phyloP scores from a whole-genome alignment of 495 filamentous ascomycete species.

The Podospora appendiculata region DNA sequence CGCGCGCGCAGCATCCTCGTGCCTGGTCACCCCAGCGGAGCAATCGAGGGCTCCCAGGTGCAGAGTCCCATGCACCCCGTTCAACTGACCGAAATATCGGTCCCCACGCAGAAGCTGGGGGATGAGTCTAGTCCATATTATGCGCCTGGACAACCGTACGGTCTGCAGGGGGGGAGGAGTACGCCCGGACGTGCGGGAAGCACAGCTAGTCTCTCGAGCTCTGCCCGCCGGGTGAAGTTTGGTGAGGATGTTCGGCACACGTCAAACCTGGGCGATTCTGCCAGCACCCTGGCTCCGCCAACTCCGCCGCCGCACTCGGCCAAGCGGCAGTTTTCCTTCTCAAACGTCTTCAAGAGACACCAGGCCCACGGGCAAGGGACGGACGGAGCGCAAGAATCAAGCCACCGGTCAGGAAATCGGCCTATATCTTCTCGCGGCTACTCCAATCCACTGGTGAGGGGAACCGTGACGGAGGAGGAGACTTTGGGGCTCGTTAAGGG shows the following conservation, averaged over 20 bases:
- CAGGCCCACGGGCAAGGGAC: constrained; percentile 28
- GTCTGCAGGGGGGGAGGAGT: constrained; percentile 5
- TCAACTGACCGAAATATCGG: constrained; percentile 50
- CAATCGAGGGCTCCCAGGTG: constrained; percentile 14
- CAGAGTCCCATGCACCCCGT: constrained; percentile 50
- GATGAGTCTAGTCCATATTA: constrained; percentile 32
- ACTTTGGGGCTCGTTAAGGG: constrained; percentile 78
- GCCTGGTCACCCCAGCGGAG: constrained; percentile 32
- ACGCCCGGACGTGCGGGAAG: constrained; percentile 33
- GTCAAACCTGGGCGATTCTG: constrained; percentile 14
- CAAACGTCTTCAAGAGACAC: constrained; percentile 60
- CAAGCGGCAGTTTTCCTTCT: constrained; percentile 86
- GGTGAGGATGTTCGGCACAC: constrained; percentile 12
- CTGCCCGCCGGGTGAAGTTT: constrained; percentile 35
- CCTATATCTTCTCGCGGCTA: constrained; percentile 41
- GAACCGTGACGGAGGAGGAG: constrained; percentile 78
- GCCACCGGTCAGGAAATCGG: constrained; percentile 16
- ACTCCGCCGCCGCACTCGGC: constrained; percentile 47
- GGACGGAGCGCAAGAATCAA: constrained; percentile 22
- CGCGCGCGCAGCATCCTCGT: constrained; percentile 43
- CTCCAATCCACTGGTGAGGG: constrained; percentile 32
- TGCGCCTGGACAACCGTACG: constrained; percentile 14
- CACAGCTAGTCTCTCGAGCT: constrained; percentile 22
- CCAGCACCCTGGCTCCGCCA: constrained; percentile 35
- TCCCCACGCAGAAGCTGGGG: constrained; percentile 43